Evolutionary conservation across 306 rosid genomes (phyloP).

Genomic region (Rubus idaeus): DNA sequence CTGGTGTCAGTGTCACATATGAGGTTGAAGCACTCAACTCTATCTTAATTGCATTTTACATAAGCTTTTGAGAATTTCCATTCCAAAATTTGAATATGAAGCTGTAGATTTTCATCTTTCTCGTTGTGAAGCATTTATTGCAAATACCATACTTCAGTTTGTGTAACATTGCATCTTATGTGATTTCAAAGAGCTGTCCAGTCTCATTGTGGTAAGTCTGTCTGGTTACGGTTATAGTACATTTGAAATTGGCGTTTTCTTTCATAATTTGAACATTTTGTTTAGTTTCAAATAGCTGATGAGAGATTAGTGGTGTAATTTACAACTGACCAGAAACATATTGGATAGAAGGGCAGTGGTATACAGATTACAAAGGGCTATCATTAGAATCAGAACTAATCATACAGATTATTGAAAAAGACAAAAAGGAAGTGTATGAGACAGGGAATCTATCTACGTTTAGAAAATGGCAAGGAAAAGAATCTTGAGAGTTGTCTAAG

Average conservation of each 20-base stretch:
- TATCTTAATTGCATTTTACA: background rate
- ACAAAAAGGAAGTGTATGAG: background rate
- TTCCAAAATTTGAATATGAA: background rate
- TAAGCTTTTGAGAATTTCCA: background rate
- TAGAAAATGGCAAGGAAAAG: background rate
- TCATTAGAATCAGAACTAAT: background rate
- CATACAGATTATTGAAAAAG: background rate
- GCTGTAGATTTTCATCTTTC: background rate
- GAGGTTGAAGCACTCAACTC: constrained; percentile 55
- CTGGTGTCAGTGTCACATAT: constrained; percentile 56
- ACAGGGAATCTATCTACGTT: background rate
- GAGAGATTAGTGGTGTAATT: background rate
- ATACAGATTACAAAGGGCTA: background rate
- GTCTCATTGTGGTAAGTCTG: background rate
- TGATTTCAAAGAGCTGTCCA: constrained; percentile 1
- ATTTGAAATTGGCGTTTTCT: background rate
- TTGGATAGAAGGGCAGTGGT: background rate
- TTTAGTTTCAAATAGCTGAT: background rate
- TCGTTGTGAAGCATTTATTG: background rate
- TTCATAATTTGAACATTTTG: background rate
- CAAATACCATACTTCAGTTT: background rate
- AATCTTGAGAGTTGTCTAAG: background rate
- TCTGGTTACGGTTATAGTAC: background rate
- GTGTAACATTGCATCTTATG: background rate
- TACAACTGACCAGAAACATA: background rate